Base-by-base conservation (phyloP, 352 stramenopile genomes). In the Halophytophthora polymorphica region DNA sequence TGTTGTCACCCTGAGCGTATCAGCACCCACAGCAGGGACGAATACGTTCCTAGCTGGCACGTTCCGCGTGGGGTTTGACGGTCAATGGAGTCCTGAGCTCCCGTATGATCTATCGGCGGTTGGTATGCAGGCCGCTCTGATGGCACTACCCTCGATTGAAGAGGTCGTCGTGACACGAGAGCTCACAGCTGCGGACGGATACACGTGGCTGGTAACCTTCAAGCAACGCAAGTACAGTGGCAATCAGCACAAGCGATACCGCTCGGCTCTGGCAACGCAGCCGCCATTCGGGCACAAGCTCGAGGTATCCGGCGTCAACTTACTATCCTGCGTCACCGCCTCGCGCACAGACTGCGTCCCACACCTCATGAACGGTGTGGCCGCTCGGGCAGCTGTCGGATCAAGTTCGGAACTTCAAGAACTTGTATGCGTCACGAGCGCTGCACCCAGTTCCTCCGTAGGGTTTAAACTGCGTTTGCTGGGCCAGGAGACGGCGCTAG, bases 51-150 rank as follows among this genome's bases (percentile, higher is more conserved):
- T 93, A 0, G 69, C 66, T 1, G 84, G 84, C 2, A 89, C 86
- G 18, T 98, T 98, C 69, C 84, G 82, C 3, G 62, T 98, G 17
- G 71, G 64, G 1, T 98, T 96, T 61, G 84, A 90, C 45, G 83
- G 78, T 10, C 76, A 95, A 34, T 90, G 72, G 51, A 98, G 85
- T 2, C 63, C 67, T 17, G 84, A 97, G 53, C 58, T 98, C 14
- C 65, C 71, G 29, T 86, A 85, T 59, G 88, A 98, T 61, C 69
- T 86, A 19, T 95, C 84, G 5, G 92, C 88, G 7, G 58, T 81
- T 11, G 71, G 83, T 12, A 85, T 98, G 62, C 74, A 93, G 42
- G 51, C 53, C 1, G 73, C 65, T 7, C 41, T 93, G 11, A 22
- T 52, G 17, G 69, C 71, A 5, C 42, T 93, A 5, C 69, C 66